phyloP scores from a whole-genome alignment of 2,329 filamentous ascomycete species.

The Epichloe hybrida region DNA sequence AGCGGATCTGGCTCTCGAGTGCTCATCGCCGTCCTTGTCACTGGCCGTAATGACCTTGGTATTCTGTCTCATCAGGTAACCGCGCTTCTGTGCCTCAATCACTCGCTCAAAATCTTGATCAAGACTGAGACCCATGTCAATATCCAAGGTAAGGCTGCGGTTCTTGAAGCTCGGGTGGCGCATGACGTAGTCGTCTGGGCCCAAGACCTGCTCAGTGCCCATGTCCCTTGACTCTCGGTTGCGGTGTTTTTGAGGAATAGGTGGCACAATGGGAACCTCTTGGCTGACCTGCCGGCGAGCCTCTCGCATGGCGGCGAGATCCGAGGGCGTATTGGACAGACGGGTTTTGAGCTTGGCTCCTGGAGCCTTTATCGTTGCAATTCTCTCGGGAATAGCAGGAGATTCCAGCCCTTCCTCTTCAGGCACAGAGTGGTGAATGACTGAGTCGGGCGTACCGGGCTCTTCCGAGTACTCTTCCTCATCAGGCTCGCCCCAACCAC shows the following conservation, averaged over 20 bases:
- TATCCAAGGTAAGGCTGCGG: conserved; percentile 67
- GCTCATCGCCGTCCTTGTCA: conserved; percentile 51
- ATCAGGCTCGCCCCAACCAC: conserved; percentile 43
- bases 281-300: conserved; percentile 74
- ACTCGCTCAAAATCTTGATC: conserved; percentile 90
- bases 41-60: conserved; percentile 94
- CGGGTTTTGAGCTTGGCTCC: conserved; percentile 81
- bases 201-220: conserved; percentile 23
- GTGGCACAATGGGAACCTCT: conserved; percentile 47
- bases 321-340: conserved; percentile 74
- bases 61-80: conserved; percentile 97
- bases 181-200: conserved; percentile 33
- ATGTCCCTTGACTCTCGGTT: conserved; percentile 38
- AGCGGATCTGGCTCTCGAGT: conserved; percentile 42
- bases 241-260: conserved; percentile 47
- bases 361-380: conserved; percentile 80
- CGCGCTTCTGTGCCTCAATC: conserved; percentile 96
- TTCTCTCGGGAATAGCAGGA: conserved; percentile 60
- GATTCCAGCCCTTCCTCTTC: conserved; percentile 35
- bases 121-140: conserved; percentile 73
- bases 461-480: conserved; percentile 42
- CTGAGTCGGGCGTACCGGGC: conserved; percentile 71
- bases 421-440: conserved; percentile 63
- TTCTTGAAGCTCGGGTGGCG: conserved; percentile 65
- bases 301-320: conserved; percentile 73